phyloP scores from a whole-genome alignment of 352 stramenopile species.

The Phytopythium sindhum region DNA sequence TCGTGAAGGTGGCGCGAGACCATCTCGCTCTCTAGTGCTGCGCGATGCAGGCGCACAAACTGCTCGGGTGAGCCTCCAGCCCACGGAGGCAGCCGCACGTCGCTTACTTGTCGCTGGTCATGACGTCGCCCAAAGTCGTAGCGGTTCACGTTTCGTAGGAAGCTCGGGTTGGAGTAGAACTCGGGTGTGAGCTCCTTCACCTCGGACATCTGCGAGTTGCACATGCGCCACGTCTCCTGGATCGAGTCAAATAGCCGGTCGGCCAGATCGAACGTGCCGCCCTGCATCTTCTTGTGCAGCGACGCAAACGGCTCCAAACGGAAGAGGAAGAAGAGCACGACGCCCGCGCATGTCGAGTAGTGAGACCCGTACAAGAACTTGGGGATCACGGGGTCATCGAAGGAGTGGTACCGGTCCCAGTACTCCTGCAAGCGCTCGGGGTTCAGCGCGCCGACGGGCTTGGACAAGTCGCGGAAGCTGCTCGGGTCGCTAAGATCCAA shows the following conservation, averaged over 20 bases:
- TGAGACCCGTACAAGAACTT: slow-evolving; percentile 92
- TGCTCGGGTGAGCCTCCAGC: slow-evolving; percentile 92
- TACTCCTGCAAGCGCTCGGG: slow-evolving; percentile 90
- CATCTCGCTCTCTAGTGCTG: slow-evolving; percentile 97
- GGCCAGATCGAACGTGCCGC: slow-evolving; percentile 96
- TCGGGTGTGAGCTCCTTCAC: slow-evolving; percentile 99
- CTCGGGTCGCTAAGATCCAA: slow-evolving; percentile 83
- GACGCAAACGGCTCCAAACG: slow-evolving; percentile 97
- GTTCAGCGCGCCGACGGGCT: slow-evolving; percentile 98
- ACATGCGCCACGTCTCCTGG: slow-evolving; percentile 96
- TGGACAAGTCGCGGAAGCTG: slow-evolving; percentile 96
- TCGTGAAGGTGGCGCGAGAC: slow-evolving; percentile 96
- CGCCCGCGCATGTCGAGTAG: slow-evolving; percentile 96
- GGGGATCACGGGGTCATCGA: slow-evolving; percentile 86
- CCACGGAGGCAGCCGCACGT: slow-evolving; percentile 97
- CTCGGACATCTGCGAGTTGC: slow-evolving; percentile 95
- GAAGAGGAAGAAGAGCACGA: slow-evolving; percentile 98
- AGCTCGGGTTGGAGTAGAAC: slow-evolving; percentile 94
- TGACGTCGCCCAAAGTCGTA: slow-evolving; percentile 94
- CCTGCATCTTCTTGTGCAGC: slow-evolving; percentile 96
- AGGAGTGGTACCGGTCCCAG: slow-evolving; percentile 94
- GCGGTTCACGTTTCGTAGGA: slow-evolving; percentile 95
- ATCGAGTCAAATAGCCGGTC: slow-evolving; percentile 98
- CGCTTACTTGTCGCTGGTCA: slow-evolving; percentile 76
- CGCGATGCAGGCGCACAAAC: slow-evolving; percentile 95